These are phyloP conservation scores for Thraustochytrium sp. DNA, from an alignment of 352 stramenopile species.

Conservation along the genomic window DNA sequence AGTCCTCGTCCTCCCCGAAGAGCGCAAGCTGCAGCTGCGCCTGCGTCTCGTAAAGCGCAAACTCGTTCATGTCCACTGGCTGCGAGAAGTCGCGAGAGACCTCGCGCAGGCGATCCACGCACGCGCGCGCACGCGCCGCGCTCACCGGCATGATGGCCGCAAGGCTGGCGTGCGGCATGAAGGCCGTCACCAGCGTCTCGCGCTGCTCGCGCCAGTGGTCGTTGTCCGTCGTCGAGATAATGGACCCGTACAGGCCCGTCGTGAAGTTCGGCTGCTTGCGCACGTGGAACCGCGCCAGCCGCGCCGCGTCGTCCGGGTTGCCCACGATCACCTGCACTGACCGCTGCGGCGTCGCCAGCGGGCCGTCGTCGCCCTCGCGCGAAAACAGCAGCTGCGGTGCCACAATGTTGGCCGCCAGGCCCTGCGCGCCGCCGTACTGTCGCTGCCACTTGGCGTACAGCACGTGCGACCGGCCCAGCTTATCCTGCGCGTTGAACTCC, in stretches of 20 bases:
- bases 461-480: not conserved
- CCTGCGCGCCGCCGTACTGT: not conserved
- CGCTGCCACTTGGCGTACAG: slow-evolving; percentile 25
- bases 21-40: slow-evolving; percentile 43
- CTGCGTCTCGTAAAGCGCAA: slow-evolving; percentile 35
- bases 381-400: not conserved
- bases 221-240: slow-evolving; percentile 43
- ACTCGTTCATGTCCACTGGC: slow-evolving; percentile 37
- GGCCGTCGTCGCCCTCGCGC: slow-evolving; percentile 13
- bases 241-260: not conserved
- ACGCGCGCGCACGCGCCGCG: not conserved
- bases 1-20: slow-evolving; percentile 26
- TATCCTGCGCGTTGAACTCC: not conserved
- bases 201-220: slow-evolving; percentile 34
- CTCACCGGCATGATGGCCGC: slow-evolving; percentile 1
- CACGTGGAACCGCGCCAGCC: slow-evolving; percentile 10
- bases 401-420: slow-evolving; percentile 18
- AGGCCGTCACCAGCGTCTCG: slow-evolving; percentile 7
- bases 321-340: slow-evolving; percentile 12
- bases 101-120: slow-evolving; percentile 2
- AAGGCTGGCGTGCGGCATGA: slow-evolving; percentile 22
- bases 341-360: not conserved
- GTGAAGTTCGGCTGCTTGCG: slow-evolving; percentile 33
- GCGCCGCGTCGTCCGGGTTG: slow-evolving; percentile 24
- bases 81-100: not conserved